A percentile compares a stretch with the other conserved stretches of the same genome.
Conservation (phyloP, 2,329 filamentous ascomycete genomes). For the Ophiostoma ulmi region DNA sequence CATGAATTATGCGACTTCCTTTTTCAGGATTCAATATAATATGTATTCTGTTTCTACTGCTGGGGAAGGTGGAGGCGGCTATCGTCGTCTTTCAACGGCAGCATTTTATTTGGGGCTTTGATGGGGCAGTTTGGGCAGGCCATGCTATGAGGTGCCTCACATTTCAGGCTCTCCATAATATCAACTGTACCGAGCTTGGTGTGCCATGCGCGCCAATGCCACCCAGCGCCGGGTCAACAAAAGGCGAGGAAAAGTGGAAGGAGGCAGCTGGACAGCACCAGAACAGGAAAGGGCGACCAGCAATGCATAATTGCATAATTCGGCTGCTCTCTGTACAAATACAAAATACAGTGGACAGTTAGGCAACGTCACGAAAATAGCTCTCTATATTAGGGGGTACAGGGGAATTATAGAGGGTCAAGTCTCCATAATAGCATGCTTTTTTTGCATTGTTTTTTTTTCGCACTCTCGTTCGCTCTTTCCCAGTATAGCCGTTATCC, state of each 20-base stretch:
- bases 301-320: not conserved
- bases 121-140: not conserved
- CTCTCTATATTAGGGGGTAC: conserved; percentile 13
- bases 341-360: not conserved
- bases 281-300: conserved; percentile 4
- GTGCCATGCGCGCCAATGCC: not conserved
- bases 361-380: conserved; percentile 17
- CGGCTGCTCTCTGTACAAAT: not conserved
- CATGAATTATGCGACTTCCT: not conserved
- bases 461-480: conserved; percentile 7
- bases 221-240: conserved; percentile 22
- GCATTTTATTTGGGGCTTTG: not conserved
- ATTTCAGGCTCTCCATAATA: conserved; percentile 16
- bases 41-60: not conserved
- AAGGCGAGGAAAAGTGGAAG: conserved; percentile 19
- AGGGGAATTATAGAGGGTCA: not conserved
- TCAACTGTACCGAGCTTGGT: not conserved
- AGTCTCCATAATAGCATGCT: conserved; percentile 7
- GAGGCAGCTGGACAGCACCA: not conserved
- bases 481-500: conserved; percentile 24
- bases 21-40: not conserved
- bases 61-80: not conserved
- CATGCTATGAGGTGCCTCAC: conserved; percentile 11
- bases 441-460: conserved; percentile 19
- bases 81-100: conserved; percentile 5